These are phyloP conservation scores for Rheum nobile DNA, from an alignment of 148 eudicot genomes.

Conservation along the genomic window DNA sequence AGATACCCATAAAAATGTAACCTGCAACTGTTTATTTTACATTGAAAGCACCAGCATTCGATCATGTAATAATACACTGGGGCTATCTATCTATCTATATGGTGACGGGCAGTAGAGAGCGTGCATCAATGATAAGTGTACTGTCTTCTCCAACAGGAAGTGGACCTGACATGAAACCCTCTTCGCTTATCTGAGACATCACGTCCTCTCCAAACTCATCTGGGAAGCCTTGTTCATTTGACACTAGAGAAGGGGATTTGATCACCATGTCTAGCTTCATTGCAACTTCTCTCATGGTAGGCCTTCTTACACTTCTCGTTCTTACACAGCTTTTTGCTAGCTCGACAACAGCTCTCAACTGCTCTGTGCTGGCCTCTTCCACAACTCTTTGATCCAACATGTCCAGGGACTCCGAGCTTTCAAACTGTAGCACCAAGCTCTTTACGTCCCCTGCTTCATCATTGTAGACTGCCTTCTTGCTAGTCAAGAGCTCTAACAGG, in stretches of 20 bases:
- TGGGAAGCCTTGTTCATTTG: background rate
- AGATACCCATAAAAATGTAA: too few relatives aligned
- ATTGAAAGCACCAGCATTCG: too few relatives aligned
- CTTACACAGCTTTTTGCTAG: background rate
- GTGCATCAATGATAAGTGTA: background rate
- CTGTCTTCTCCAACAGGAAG: background rate
- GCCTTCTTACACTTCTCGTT: background rate
- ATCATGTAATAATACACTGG: too few relatives aligned
- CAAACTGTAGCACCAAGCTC: background rate
- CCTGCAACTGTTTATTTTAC: too few relatives aligned
- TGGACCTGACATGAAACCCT: background rate
- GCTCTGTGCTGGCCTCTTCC: background rate
- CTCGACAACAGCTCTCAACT: background rate
- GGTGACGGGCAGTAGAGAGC: background rate
- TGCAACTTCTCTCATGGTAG: background rate
- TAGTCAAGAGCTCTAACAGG: background rate
- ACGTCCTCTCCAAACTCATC: background rate
- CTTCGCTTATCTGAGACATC: background rate
- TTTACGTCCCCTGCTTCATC: background rate
- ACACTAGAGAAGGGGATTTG: background rate
- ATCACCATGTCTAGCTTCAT: background rate
- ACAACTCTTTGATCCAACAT: background rate
- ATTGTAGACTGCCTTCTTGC: background rate
- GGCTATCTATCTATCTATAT: too few relatives aligned
- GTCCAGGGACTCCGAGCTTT: background rate